Conservation (phyloP, 345 rosid genomes). For the Ceriops zippeliana region DNA sequence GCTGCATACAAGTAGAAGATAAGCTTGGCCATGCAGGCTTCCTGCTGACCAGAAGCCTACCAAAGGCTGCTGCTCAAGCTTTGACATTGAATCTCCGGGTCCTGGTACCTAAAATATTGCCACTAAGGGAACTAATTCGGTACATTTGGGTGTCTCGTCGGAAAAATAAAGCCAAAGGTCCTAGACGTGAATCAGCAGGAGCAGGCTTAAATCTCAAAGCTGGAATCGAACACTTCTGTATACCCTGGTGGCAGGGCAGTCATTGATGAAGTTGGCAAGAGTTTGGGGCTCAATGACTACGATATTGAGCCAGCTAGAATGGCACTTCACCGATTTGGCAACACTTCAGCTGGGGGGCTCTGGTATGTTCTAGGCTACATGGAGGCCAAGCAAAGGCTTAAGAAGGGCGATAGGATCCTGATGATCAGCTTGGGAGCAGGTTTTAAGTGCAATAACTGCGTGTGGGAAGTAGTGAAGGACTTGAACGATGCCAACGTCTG, state of each 20-base stretch:
- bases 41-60: conserved; percentile 42
- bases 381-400: conserved; percentile 32
- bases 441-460: conserved; percentile 31
- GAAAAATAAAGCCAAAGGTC: neutral
- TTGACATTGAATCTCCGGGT: conserved; percentile 49
- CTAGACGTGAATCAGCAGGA: neutral
- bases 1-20: conserved; percentile 66
- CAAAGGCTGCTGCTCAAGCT: conserved; percentile 56
- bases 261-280: conserved; percentile 21
- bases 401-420: conserved; percentile 21
- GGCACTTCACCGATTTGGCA: conserved; percentile 30
- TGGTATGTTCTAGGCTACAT: conserved; percentile 31
- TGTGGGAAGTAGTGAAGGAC: conserved; percentile 22
- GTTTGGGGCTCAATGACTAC: conserved; percentile 15
- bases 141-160: neutral
- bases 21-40: conserved; percentile 48
- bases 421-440: conserved; percentile 33
- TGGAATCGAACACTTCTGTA: conserved; percentile 26
- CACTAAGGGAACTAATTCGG: conserved; percentile 10
- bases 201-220: conserved; percentile 19
- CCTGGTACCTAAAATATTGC: conserved; percentile 43
- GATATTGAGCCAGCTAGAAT: conserved; percentile 31
- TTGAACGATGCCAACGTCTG: conserved; percentile 20
- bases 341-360: conserved; percentile 29
- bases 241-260: conserved; percentile 27